phyloP scores from a whole-genome alignment of 2,329 filamentous ascomycete genomes.

The Cladophialophora psammophila region DNA sequence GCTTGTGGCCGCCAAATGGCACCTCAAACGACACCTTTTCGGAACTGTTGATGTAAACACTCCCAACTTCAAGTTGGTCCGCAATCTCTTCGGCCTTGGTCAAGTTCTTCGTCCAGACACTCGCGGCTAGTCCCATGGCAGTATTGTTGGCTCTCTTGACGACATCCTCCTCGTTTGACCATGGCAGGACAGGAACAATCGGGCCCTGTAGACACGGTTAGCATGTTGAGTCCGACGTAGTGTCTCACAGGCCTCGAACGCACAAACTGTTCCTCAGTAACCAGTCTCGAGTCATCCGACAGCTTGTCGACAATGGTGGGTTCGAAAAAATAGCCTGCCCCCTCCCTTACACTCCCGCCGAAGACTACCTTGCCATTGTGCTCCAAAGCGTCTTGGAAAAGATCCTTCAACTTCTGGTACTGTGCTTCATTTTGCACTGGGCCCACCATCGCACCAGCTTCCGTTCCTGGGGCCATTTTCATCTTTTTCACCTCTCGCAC shows the following conservation, averaged over 20 bases:
- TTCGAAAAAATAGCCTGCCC: slow-evolving; percentile 63
- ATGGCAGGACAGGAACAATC: slow-evolving; percentile 68
- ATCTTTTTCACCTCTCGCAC: slow-evolving; percentile 46
- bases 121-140: slow-evolving; percentile 62
- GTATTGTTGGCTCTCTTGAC: slow-evolving; percentile 61
- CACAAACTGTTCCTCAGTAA: slow-evolving; percentile 66
- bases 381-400: slow-evolving; percentile 62
- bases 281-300: slow-evolving; percentile 61
- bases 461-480: slow-evolving; percentile 43
- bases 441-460: slow-evolving; percentile 59
- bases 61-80: slow-evolving; percentile 62
- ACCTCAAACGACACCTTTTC: background rate
- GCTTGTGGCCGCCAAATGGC: slow-evolving; percentile 40
- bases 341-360: slow-evolving; percentile 52
- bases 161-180: slow-evolving; percentile 67
- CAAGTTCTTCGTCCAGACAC: slow-evolving; percentile 64
- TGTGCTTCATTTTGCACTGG: slow-evolving; percentile 65
- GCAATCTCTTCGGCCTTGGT: slow-evolving; percentile 60
- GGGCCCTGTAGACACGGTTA: slow-evolving; percentile 52
- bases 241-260: too few relatives aligned
- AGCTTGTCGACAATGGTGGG: slow-evolving; percentile 67
- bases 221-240: background rate
- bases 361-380: slow-evolving; percentile 62
- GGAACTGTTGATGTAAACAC: slow-evolving; percentile 64
- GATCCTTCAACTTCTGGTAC: slow-evolving; percentile 40